Evolutionary conservation across 257 asterid genomes (phyloP), one percentile per base, ranked within the genome.

Genomic region (Leonotis leonurus): DNA sequence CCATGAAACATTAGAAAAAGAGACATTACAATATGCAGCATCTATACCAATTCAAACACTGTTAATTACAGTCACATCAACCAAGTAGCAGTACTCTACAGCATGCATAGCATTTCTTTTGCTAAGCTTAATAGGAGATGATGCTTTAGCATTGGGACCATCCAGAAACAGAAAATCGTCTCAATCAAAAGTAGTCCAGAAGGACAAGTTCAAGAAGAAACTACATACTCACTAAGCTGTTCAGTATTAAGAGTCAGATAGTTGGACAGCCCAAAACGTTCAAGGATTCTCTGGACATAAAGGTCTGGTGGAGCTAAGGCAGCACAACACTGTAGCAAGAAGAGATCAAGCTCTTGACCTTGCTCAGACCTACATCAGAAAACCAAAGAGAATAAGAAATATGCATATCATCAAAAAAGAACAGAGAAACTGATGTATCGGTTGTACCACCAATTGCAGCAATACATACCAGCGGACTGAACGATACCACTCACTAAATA

Each of bases 261-360:
- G 72, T 70, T 73, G 40, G 97, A 75, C 50, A 89, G 77, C 79
- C 95, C 97, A 83, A 89, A 93, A 56, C 99, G 99, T 67, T 82
- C 97, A 60, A 93, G 53, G 65, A 93, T 78, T 75, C 99, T 80
- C 75, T 68, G 82, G 58, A 89, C 77, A 78, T 54, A 93, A 50
- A 70, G 84, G 74, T 93, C 99, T 33, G 99, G 83, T 44, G 99
- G 99, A 61, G 96, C 97, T 68, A 89, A 78, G 32, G 97, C 89
- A 74, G 95, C 99, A 83, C 99, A 93, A 62, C 94, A 90, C 71
- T 93, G 99, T 64, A 93, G 84, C 79, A 93, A 85, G 78, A 93
- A 93, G 41, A 93, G 89, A 81, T 93, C 99, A 70, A 82, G 91
- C 82, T 87, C 99, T 65, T 87, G 88, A 69, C 94, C 86, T 68